These are phyloP conservation scores for Microsporum canis DNA, from an alignment of 2,329 filamentous ascomycete genomes.

Conservation along the genomic window DNA sequence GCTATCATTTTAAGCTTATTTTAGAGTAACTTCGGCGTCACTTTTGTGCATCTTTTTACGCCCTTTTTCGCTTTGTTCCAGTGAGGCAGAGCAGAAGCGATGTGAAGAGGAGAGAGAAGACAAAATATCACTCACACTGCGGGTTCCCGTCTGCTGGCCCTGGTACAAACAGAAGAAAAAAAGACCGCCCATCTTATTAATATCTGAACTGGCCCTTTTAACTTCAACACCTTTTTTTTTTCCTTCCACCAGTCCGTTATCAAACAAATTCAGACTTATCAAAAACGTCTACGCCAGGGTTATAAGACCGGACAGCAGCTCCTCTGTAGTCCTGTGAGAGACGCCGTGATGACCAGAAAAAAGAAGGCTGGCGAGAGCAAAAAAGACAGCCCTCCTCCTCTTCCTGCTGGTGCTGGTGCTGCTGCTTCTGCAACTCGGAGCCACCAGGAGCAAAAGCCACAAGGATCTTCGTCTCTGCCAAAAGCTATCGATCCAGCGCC, in stretches of 20 bases:
- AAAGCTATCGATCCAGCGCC: slow-evolving; percentile 7
- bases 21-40: neutral
- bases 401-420: neutral
- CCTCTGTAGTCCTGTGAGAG: neutral
- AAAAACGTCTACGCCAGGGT: neutral
- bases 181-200: neutral
- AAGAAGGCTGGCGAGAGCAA: slow-evolving; percentile 13
- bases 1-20: neutral
- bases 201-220: neutral
- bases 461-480: slow-evolving; percentile 6
- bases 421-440: neutral
- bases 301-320: neutral
- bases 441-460: slow-evolving; percentile 4
- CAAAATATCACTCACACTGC: neutral
- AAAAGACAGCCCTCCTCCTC: neutral
- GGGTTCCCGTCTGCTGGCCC: neutral
- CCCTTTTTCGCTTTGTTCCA: neutral
- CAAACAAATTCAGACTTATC: neutral
- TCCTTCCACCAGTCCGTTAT: neutral
- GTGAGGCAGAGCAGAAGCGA: neutral
- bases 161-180: neutral
- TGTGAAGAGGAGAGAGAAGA: neutral
- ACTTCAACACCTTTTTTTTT: neutral
- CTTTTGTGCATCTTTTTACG: neutral
- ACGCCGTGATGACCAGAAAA: slow-evolving; percentile 13